Evolutionary conservation across 129 eudicot genomes (phyloP), one percentile per base, ranked within the genome.

Genomic region (Arctium lappa): DNA sequence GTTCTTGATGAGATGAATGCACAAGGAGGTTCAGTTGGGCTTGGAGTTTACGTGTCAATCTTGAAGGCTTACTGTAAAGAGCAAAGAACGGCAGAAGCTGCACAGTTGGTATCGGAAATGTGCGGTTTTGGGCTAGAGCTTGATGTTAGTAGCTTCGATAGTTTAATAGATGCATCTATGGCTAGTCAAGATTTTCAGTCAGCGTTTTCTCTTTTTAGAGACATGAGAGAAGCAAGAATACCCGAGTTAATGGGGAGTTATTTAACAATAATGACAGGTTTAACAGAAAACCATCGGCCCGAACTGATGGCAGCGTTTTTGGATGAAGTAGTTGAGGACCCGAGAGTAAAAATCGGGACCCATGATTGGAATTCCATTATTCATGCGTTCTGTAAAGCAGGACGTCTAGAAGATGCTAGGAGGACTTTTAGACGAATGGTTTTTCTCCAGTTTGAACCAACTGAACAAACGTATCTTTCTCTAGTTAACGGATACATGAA

Each of bases 301-400:
- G 99, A 95, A 81, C 91, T 95, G 33, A 93, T 95, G 99, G 99
- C 98, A 12, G 90, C 97, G 0, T 91, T 95, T 79, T 86, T 95
- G 78, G 99, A 95, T 53, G 99, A 95, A 82, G 87, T 93, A 77
- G 99, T 91, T 79, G 94, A 91, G 78, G 99, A 95, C 79, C 99
- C 97, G 8, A 85, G 95, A 27, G 87, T 91, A 30, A 90, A 91
- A 78, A 88, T 93, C 8, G 93, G 99, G 56, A 91, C 97, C 63
- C 98, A 95, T 30, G 99, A 95, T 79, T 95, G 99, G 99, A 95
- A 95, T 82, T 95, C 99, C 9, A 93, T 91, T 56, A 93, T 95
- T 44, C 99, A 93, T 27, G 94, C 98, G 7, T 95, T 93, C 44
- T 93, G 97, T 71, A 95, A 93, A 81, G 94, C 97, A 1, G 97